Percentiles rank a stretch among this genome's conserved stretches.
phyloP scores from a whole-genome alignment of 2,329 filamentous ascomycete species.

The Stagonosporopsis cucurbitacearum region DNA sequence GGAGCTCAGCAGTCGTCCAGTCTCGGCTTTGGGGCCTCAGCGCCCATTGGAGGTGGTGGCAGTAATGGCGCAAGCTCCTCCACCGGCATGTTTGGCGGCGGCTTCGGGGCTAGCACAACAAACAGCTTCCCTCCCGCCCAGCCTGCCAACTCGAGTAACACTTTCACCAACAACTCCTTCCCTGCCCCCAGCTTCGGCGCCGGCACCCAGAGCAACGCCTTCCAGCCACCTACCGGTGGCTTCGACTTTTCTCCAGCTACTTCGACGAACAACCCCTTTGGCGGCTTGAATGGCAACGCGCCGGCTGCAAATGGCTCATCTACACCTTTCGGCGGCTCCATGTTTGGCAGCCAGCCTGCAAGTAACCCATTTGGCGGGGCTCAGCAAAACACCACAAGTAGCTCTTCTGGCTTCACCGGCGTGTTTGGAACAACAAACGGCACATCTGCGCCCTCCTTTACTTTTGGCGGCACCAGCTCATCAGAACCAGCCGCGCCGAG shows the following conservation, averaged over 20 bases:
- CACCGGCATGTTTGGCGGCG: conserved; percentile 18
- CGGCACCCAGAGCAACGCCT: conserved; percentile 25
- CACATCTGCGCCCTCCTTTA: conserved; percentile 17
- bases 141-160: conserved; percentile 29
- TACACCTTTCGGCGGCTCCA: conserved; percentile 26
- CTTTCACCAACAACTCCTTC: conserved; percentile 42
- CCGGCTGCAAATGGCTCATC: conserved; percentile 33
- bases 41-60: conserved; percentile 24
- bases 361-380: conserved; percentile 31
- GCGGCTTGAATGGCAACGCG: conserved; percentile 20
- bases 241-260: conserved; percentile 39
- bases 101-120: conserved; percentile 30
- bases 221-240: conserved; percentile 32
- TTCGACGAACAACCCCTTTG: conserved; percentile 31
- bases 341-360: conserved; percentile 28
- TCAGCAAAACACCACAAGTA: conserved; percentile 26
- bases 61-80: conserved; percentile 11
- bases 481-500: background rate
- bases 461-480: conserved; percentile 1
- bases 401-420: conserved; percentile 12
- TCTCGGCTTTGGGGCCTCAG: conserved; percentile 36
- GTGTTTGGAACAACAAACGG: conserved; percentile 29
- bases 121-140: conserved; percentile 45
- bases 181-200: conserved; percentile 41
- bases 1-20: conserved; percentile 23